Evolutionary conservation across 352 stramenopile genomes (phyloP), one percentile per base, ranked within the genome.

Genomic region (Pythium myriotylum): DNA sequence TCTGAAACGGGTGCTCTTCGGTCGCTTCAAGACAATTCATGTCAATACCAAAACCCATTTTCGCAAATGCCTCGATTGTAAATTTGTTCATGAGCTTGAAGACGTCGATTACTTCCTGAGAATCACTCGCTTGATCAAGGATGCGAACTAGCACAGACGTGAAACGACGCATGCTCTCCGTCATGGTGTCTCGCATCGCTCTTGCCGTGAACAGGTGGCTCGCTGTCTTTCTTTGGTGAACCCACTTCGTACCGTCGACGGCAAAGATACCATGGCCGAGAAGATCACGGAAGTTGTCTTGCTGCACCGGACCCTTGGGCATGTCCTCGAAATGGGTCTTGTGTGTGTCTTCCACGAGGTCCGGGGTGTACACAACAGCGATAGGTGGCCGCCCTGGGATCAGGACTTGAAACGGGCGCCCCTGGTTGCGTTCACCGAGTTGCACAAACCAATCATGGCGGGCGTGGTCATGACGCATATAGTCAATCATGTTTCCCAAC

Each of bases 381-480:
- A 16, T 81, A 41, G 9, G 65, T 3, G 62, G 66, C 0, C 60
- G 73, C 4, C 70, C 70, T 5, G 78, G 42, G 16, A 68, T 67
- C 32, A 65, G 51, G 10, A 87, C 24, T 45, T 76, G 26, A 13
- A 76, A 68, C 23, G 77, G 68, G 42, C 75, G 68, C 8, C 73
- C 61, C 4, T 73, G 59, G 20, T 76, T 58, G 22, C 9, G 45
- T 84, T 47, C 33, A 40, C 74, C 81, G 14, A 72, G 29, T n/a
- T 54, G 54, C 6, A 60, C 20, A 2, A 77, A 72, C 75, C 77
- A 89, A 55, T 89, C 79, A 42, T 84, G 86, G 77, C 79, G 86
- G n/a, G n/a, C n/a, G n/a, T n/a, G n/a, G n/a, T n/a, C n/a, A n/a
- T n/a, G n/a, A n/a, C n/a, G n/a, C n/a, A n/a, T n/a, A n/a, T n/a